Percentiles rank a stretch among this genome's conserved stretches.
Conservation (phyloP, 257 asterid genomes). For the Catharanthus roseus region DNA sequence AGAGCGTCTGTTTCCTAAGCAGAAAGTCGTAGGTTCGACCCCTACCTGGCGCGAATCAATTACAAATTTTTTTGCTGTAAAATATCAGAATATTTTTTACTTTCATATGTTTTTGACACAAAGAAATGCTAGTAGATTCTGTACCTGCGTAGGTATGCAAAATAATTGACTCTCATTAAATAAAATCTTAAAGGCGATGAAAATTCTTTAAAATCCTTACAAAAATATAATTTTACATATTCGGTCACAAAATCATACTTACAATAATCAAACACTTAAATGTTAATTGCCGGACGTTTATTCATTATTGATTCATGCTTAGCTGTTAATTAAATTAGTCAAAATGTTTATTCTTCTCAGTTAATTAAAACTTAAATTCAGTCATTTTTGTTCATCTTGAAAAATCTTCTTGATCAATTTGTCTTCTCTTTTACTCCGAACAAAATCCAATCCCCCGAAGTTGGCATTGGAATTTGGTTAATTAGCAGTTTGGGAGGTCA, state of each 20-base stretch:
- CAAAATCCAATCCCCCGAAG: not conserved
- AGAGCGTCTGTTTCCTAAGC: constrained; percentile 97
- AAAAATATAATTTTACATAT: not conserved
- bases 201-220: not conserved
- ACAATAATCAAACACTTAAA: not conserved
- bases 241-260: not conserved
- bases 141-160: not conserved
- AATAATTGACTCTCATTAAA: not conserved
- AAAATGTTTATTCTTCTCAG: constrained; percentile 7
- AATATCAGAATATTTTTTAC: too few relatives aligned
- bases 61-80: too few relatives aligned
- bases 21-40: constrained; percentile 96
- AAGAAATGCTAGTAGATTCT: too few relatives aligned
- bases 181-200: not conserved
- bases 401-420: not conserved
- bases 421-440: constrained; percentile 5
- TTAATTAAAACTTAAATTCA: not conserved
- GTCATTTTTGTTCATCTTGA: not conserved
- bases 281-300: not conserved
- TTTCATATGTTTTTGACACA: too few relatives aligned
- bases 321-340: not conserved
- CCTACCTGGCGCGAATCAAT: constrained; percentile 99
- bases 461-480: not conserved
- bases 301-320: not conserved
- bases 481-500: constrained; percentile 64